A percentile compares a stretch with the other conserved stretches of the same genome.
These are phyloP conservation scores for Serendipita sp. DNA, from an alignment of 768 basidiomycete genomes.

Conservation along the genomic window DNA sequence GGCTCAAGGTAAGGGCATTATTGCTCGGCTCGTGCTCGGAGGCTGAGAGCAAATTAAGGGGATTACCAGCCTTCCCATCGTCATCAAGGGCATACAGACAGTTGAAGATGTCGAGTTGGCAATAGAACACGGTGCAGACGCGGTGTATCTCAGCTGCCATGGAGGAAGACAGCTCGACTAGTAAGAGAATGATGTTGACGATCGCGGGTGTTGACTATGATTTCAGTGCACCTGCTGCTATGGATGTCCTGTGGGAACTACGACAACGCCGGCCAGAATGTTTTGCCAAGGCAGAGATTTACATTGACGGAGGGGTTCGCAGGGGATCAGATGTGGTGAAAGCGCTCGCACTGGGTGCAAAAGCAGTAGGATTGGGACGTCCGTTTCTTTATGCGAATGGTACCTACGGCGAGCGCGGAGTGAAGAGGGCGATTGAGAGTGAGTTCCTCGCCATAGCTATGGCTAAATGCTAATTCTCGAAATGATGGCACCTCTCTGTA, in stretches of 20 bases:
- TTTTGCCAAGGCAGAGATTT: slow-evolving; percentile 26
- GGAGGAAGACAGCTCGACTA: slow-evolving; percentile 52
- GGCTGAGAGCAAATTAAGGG: slow-evolving; percentile 30
- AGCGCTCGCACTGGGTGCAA: slow-evolving; percentile 26
- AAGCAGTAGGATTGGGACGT: slow-evolving; percentile 25
- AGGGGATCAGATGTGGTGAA: slow-evolving; percentile 33
- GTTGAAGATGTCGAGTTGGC: slow-evolving; percentile 21
- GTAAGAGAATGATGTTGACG: slow-evolving; percentile 8
- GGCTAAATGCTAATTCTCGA: background rate
- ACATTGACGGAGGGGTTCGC: slow-evolving; percentile 30
- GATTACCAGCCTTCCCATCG: slow-evolving; percentile 53
- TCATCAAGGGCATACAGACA: slow-evolving; percentile 43
- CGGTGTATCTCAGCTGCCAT: slow-evolving; percentile 26
- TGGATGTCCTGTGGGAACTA: slow-evolving; percentile 37
- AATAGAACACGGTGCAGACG: slow-evolving; percentile 23
- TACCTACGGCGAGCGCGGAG: slow-evolving; percentile 64
- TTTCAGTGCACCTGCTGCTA: slow-evolving; percentile 50
- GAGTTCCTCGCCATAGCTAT: background rate
- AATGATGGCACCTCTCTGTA: background rate
- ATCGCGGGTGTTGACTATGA: background rate
- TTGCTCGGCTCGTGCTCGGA: slow-evolving; percentile 13
- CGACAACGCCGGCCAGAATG: slow-evolving; percentile 24
- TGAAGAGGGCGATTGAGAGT: slow-evolving; percentile 41
- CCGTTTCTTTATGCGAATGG: slow-evolving; percentile 32
- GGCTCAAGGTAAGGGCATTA: slow-evolving; percentile 15